Conservation (phyloP, 1,139 yeast species). For the Geotrichum fermentans region DNA sequence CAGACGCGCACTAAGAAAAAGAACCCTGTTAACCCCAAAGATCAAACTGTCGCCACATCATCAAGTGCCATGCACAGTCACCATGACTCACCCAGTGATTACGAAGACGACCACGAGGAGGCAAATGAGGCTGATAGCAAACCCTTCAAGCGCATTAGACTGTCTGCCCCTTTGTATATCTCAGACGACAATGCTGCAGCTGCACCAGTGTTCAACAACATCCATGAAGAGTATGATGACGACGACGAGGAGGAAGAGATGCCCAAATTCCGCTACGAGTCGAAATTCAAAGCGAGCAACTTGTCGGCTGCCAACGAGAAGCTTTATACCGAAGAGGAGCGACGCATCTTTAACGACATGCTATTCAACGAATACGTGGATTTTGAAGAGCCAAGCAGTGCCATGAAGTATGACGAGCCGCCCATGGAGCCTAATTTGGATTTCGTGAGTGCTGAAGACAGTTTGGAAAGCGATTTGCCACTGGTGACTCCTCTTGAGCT, state of each 20-base stretch:
- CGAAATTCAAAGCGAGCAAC: constrained; percentile 20
- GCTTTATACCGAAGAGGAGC: constrained; percentile 8
- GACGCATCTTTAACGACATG: constrained; percentile 9
- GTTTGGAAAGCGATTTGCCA: constrained; percentile 15
- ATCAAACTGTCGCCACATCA: not conserved
- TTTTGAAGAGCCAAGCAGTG: constrained; percentile 1
- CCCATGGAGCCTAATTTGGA: constrained; percentile 11
- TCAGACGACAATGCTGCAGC: constrained; percentile 3
- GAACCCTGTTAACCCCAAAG: constrained; percentile 7
- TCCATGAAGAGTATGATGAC: constrained; percentile 22
- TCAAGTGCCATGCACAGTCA: too few relatives aligned
- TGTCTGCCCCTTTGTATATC: constrained; percentile 3
- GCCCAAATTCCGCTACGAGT: constrained; percentile 27
- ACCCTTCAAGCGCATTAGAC: constrained; percentile 6
- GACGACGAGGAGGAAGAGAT: constrained; percentile 25
- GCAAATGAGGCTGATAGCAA: not conserved
- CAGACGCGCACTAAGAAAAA: constrained; percentile 1
- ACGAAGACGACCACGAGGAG: constrained; percentile 1
- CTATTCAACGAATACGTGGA: constrained; percentile 7
- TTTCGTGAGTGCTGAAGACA: constrained; percentile 8
- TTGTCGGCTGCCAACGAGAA: not conserved
- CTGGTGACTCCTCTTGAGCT: constrained; percentile 11
- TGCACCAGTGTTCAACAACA: constrained; percentile 22
- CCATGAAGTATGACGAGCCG: constrained; percentile 2
- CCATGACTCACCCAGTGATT: not conserved